Base-by-base conservation (phyloP, 1,139 yeast species). In the Pneumocystis oryctolagi region DNA sequence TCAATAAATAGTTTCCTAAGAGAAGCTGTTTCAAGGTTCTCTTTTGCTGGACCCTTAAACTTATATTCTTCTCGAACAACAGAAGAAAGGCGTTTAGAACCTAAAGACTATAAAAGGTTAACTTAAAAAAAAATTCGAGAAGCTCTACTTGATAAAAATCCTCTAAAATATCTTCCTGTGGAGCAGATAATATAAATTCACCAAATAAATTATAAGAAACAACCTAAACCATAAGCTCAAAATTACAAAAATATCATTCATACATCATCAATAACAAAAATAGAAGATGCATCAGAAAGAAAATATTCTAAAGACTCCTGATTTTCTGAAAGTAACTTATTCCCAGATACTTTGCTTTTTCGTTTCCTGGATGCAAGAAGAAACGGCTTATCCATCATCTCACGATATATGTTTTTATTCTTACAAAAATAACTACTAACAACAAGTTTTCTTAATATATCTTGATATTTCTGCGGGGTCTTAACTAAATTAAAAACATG, bases 181-280 rank as follows among this genome's bases (percentile, higher is more conserved):
- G 79, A 3, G 77, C 76, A 2, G 74, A 68, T 55, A 70, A 64
- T n/a, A 76, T 63, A 16, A 70, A 67, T 32, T 68, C 62, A 60
- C 72, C 73, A 68, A 76, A 76, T 62, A 71, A 67, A 64, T 74
- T 73, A 69, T 70, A 75, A 14, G 70, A 67, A 20, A 74, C 70
- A n/a, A 76, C 31, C 55, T 47, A 47, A 25, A 47, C 16, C 1
- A 20, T 47, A 25, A 47, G n/a, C n/a, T 39, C 20, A 8, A 25
- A 25, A 25, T 6, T 2, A 25, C 12, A 47, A 47, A 47, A 47
- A 47, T 25, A 47, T 47, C 12, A 25, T n/a, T 47, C 55, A 47
- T 47, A 47, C 73, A 62, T 76, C 76, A 63, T 76, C 78, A 16
- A 74, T 74, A 61, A 76, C 69, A n/a, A 73, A 73, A 34, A 75